Percentiles rank a stretch among this genome's conserved stretches.
These are phyloP conservation scores for Cyclanthera cordifolia DNA, from an alignment of 306 rosid species.

Conservation along the genomic window DNA sequence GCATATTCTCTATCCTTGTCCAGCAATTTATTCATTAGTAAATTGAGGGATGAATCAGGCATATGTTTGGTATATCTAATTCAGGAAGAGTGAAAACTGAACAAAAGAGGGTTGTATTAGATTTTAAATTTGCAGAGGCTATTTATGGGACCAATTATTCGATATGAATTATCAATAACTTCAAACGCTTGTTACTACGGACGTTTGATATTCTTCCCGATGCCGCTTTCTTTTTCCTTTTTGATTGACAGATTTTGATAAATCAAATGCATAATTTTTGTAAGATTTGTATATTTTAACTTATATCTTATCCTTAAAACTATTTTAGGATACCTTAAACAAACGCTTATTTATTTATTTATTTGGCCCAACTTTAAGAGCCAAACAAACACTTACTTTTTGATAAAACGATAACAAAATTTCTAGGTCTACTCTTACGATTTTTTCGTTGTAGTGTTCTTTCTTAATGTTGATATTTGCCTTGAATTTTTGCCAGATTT, in stretches of 20 bases:
- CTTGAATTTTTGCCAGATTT: slow-evolving; percentile 33
- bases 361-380: background rate
- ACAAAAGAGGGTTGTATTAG: background rate
- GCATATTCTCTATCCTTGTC: background rate
- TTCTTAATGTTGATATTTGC: slow-evolving; percentile 5
- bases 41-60: background rate
- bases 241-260: background rate
- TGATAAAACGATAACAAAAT: background rate
- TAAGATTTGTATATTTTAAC: background rate
- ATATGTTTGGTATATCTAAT: background rate
- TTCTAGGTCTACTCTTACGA: background rate
- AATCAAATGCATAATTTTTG: background rate
- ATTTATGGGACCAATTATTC: background rate
- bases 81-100: background rate
- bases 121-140: background rate
- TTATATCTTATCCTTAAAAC: background rate
- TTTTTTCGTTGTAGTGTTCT: background rate
- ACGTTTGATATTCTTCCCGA: background rate
- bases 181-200: background rate
- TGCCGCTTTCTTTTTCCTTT: background rate
- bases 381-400: background rate
- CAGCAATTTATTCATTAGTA: background rate
- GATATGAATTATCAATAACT: background rate
- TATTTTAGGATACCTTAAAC: background rate
- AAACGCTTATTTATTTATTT: background rate